Percentiles rank a stretch among this genome's conserved stretches.
Conservation (phyloP, 176 grass and related monocot genomes). For the Oryza australiensis region DNA sequence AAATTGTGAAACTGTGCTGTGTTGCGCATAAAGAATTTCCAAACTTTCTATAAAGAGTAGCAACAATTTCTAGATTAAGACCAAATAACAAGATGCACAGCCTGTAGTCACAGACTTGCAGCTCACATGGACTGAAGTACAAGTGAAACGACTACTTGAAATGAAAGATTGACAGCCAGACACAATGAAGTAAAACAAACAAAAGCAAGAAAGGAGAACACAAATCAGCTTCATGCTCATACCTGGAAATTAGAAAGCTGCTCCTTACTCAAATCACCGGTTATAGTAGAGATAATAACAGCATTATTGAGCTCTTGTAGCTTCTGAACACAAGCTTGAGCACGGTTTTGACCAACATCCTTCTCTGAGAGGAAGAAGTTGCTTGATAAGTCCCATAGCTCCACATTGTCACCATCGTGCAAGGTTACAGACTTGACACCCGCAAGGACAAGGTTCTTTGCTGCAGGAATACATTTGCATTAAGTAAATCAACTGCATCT, state of each 20-base stretch:
- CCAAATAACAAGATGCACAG: background rate
- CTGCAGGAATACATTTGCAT: slow-evolving; percentile 40
- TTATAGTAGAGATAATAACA: slow-evolving; percentile 60
- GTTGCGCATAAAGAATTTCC: background rate
- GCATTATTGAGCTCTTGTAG: slow-evolving; percentile 88
- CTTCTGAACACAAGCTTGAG: slow-evolving; percentile 43
- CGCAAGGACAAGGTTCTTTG: slow-evolving; percentile 82
- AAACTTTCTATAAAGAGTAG: background rate
- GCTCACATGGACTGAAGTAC: background rate
- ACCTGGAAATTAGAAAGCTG: slow-evolving; percentile 81
- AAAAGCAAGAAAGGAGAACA: background rate
- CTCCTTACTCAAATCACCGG: slow-evolving; percentile 58
- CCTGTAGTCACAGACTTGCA: background rate
- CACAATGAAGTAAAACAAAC: background rate
- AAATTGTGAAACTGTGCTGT: background rate
- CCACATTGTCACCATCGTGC: slow-evolving; percentile 67
- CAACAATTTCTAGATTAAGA: background rate
- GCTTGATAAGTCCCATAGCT: slow-evolving; percentile 77
- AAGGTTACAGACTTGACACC: slow-evolving; percentile 82
- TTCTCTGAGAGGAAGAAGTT: slow-evolving; percentile 86
- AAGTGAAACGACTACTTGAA: background rate
- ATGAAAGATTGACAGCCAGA: background rate
- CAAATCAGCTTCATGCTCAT: slow-evolving; percentile 1
- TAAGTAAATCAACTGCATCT: background rate
- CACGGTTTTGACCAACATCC: slow-evolving; percentile 56